Evolutionary conservation across 768 basidiomycete species (phyloP).

Genomic region (Gymnopilus dilepis): DNA sequence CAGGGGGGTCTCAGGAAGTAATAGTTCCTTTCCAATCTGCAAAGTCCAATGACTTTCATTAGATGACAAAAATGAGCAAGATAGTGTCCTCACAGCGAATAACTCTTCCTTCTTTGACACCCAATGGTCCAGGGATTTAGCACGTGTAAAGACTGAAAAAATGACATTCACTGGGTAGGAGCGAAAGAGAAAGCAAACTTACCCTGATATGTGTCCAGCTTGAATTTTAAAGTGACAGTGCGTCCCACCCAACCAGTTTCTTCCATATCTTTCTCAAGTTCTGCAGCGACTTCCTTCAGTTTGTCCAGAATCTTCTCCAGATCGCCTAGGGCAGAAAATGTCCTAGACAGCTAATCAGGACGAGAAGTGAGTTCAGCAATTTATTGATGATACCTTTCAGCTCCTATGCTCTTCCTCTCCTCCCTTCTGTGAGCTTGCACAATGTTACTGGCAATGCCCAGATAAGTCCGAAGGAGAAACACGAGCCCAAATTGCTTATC

Average conservation of each 20-base stretch:
- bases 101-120: constrained; percentile 82
- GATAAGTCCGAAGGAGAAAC: constrained; percentile 77
- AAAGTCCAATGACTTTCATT: constrained; percentile 7
- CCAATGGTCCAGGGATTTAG: constrained; percentile 79
- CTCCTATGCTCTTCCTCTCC: constrained; percentile 91
- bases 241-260: constrained; percentile 83
- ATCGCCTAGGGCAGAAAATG: constrained; percentile 73
- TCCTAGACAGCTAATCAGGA: constrained; percentile 48
- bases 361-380: not conserved
- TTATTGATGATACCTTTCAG: constrained; percentile 65
- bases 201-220: constrained; percentile 91
- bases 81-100: constrained; percentile 57
- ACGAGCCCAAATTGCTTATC: constrained; percentile 85
- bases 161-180: no score
- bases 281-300: constrained; percentile 79
- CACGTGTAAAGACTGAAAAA: constrained; percentile 75
- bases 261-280: constrained; percentile 82
- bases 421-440: constrained; percentile 79
- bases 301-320: constrained; percentile 72
- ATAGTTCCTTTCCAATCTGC: constrained; percentile 80
- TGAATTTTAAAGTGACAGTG: constrained; percentile 92
- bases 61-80: not conserved
- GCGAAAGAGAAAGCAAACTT: no score
- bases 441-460: constrained; percentile 86
- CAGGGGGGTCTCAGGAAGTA: constrained; percentile 81